These are phyloP conservation scores for Neurospora discreta DNA, from an alignment of 495 filamentous ascomycete genomes.

Conservation along the genomic window DNA sequence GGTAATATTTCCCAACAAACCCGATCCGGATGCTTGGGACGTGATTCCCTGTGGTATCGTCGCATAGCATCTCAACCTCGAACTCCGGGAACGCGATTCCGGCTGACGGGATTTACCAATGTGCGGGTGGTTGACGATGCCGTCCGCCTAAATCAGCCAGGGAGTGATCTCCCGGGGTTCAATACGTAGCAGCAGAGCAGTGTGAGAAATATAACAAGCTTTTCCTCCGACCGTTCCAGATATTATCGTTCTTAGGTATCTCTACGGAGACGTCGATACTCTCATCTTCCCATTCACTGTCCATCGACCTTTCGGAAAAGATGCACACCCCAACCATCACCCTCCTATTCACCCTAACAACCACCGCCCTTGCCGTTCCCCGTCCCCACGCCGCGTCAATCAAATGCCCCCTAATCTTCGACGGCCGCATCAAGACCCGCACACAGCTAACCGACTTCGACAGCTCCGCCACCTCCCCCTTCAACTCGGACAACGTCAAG, in stretches of 20 bases:
- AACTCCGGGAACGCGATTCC: not conserved
- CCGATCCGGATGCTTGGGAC: not conserved
- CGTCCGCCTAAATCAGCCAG: not conserved
- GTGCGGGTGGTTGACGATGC: not conserved
- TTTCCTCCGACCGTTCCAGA: no score
- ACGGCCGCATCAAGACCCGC: conserved; percentile 28
- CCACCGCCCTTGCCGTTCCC: not conserved
- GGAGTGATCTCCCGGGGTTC: not conserved
- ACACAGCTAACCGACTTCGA: conserved; percentile 30
- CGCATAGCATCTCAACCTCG: not conserved
- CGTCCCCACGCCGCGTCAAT: conserved; percentile 1
- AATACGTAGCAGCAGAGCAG: not conserved
- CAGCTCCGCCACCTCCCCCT: conserved; percentile 26
- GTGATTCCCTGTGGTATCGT: not conserved
- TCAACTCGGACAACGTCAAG: conserved; percentile 39
- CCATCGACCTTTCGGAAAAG: no score
- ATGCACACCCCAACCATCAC: not conserved
- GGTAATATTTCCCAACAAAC: not conserved
- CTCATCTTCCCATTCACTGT: no score
- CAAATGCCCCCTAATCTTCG: conserved; percentile 36
- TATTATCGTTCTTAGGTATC: no score
- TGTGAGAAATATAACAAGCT: not conserved
- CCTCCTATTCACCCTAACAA: conserved; percentile 1
- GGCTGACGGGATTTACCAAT: not conserved
- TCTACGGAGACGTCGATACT: no score